A percentile compares a stretch with the other conserved stretches of the same genome.
phyloP scores from a whole-genome alignment of 805 yeast genomes.

The Candida pseudoglaebosa region DNA sequence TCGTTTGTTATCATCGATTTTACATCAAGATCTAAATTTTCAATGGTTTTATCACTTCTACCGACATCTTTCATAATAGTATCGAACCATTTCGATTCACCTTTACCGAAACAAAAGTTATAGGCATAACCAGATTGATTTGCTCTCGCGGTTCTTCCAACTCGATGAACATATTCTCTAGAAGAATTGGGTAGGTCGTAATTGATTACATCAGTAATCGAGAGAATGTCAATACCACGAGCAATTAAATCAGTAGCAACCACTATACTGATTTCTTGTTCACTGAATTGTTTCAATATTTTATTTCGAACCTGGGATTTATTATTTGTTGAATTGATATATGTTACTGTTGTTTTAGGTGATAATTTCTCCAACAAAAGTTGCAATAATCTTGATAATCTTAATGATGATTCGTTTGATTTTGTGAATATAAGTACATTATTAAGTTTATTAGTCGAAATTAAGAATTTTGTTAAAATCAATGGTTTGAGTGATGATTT shows the following conservation, averaged over 20 bases:
- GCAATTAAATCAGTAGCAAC: constrained; percentile 89
- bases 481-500: constrained; percentile 65
- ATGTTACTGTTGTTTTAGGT: constrained; percentile 22
- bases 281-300: constrained; percentile 56
- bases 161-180: constrained; percentile 91
- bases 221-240: constrained; percentile 85
- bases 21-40: constrained; percentile 18
- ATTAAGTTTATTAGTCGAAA: constrained; percentile 21
- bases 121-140: constrained; percentile 71
- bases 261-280: constrained; percentile 49
- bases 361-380: constrained; percentile 32
- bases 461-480: constrained; percentile 54
- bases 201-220: constrained; percentile 73
- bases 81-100: constrained; percentile 66
- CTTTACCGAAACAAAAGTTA: constrained; percentile 69
- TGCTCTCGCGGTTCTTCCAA: constrained; percentile 97
- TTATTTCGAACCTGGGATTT: constrained; percentile 47
- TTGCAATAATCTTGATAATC: constrained; percentile 61
- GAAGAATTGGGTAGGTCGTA: constrained; percentile 87
- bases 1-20: constrained; percentile 17
- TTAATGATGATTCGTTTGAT: constrained; percentile 83
- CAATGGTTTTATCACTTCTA: constrained; percentile 19
- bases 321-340: constrained; percentile 58
- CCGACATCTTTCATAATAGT: constrained; percentile 49
- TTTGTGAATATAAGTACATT: constrained; percentile 62